Evolutionary conservation across 306 rosid species (phyloP).

Genomic region (Alnus rubra): DNA sequence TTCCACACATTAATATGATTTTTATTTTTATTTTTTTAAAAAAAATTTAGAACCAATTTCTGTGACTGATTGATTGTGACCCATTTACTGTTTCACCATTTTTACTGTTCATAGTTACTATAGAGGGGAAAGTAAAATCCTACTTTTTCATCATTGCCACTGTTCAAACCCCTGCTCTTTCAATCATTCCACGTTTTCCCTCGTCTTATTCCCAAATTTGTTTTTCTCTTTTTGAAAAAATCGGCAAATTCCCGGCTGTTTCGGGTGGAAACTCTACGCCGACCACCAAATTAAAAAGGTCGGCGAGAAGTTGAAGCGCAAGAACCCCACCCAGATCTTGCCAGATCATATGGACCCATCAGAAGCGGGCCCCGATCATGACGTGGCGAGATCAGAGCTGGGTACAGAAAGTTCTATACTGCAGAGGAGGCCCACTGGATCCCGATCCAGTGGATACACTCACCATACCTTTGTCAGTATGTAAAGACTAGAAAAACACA

Average conservation of each 20-base stretch:
- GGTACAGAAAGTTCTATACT: background rate
- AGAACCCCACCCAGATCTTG: background rate
- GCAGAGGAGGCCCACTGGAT: slow-evolving; percentile 23
- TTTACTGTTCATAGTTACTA: background rate
- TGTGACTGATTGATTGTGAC: slow-evolving; percentile 20
- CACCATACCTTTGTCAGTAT: background rate
- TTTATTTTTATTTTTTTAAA: background rate
- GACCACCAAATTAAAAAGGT: slow-evolving; percentile 9
- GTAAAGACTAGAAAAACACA: slow-evolving; percentile 11
- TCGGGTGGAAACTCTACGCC: slow-evolving; percentile 10
- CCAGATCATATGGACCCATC: background rate
- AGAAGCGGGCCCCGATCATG: background rate
- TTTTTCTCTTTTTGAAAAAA: background rate
- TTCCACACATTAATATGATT: background rate
- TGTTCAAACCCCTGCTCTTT: background rate
- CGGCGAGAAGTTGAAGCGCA: background rate
- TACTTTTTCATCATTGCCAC: slow-evolving; percentile 2
- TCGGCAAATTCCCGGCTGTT: slow-evolving; percentile 28
- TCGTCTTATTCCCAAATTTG: background rate
- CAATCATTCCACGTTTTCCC: background rate
- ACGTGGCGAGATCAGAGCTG: slow-evolving; percentile 13
- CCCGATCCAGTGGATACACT: background rate
- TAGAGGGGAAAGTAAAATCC: slow-evolving; percentile 5
- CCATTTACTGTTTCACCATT: background rate
- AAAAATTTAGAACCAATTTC: background rate